phyloP scores from a whole-genome alignment of 2,329 filamentous ascomycete genomes.

The Trichoderma koningii region DNA sequence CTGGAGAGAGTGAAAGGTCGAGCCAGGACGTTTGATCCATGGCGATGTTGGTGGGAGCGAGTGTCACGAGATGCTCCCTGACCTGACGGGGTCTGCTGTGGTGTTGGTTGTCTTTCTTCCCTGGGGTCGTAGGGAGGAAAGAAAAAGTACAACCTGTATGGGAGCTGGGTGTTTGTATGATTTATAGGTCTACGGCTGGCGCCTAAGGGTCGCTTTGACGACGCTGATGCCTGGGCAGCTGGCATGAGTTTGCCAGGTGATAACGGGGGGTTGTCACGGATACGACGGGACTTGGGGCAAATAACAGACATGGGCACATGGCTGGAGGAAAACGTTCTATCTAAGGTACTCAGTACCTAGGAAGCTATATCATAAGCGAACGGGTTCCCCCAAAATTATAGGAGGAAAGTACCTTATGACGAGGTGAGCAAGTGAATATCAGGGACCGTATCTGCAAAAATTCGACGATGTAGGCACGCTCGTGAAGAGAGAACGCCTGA shows the following conservation, averaged over 20 bases:
- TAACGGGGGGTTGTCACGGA: background rate
- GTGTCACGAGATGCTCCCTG: background rate
- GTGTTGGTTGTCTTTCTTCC: background rate
- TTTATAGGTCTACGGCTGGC: background rate
- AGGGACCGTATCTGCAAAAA: background rate
- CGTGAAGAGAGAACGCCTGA: background rate
- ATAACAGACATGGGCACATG: background rate
- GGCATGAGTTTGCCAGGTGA: background rate
- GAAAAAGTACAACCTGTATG: background rate
- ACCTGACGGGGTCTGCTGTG: background rate
- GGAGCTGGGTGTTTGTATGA: background rate
- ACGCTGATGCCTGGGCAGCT: background rate
- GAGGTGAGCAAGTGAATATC: no score
- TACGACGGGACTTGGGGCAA: background rate
- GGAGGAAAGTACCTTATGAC: background rate
- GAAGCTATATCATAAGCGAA: no score
- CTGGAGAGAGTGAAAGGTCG: background rate
- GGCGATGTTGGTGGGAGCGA: background rate
- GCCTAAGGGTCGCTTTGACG: background rate
- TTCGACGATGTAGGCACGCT: background rate
- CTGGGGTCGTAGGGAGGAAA: background rate
- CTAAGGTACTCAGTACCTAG: no score
- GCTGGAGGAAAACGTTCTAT: background rate
- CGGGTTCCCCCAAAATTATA: background rate
- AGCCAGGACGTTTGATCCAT: constrained; percentile 21